Percentiles rank a stretch among this genome's conserved stretches.
These are phyloP conservation scores for Pseudogymnoascus sp. DNA, from an alignment of 2,329 filamentous ascomycete species.

Conservation along the genomic window DNA sequence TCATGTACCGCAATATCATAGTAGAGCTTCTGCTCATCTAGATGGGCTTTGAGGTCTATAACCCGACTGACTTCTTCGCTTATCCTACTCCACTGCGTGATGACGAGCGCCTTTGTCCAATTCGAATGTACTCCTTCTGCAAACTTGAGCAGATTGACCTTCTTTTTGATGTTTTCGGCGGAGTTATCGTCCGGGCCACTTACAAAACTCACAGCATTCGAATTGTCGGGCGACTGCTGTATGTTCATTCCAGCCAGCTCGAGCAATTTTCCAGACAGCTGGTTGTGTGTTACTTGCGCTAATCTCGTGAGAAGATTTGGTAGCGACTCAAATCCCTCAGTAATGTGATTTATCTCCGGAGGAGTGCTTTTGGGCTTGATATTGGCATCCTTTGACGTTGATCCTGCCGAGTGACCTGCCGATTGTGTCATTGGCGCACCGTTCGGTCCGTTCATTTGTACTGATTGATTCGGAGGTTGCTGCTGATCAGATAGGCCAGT, in stretches of 20 bases:
- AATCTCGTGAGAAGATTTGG: conserved; percentile 67
- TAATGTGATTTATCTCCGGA: conserved; percentile 61
- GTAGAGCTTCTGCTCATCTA: conserved; percentile 52
- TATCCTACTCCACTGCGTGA: conserved; percentile 82
- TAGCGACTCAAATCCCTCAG: conserved; percentile 67
- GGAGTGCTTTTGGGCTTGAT: conserved; percentile 49
- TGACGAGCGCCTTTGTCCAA: conserved; percentile 87
- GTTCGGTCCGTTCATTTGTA: conserved; percentile 23
- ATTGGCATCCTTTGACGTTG: conserved; percentile 21
- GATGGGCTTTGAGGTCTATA: conserved; percentile 75
- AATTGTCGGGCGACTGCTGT: conserved; percentile 43
- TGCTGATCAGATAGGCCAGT: conserved; percentile 12
- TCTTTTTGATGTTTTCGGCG: conserved; percentile 64
- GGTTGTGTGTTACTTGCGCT: conserved; percentile 75
- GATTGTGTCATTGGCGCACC: conserved; percentile 12
- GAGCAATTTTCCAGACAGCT: conserved; percentile 60
- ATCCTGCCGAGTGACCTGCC: conserved; percentile 14
- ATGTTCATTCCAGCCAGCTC: conserved; percentile 62
- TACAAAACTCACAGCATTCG: conserved; percentile 35
- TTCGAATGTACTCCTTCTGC: conserved; percentile 71
- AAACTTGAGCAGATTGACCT: conserved; percentile 65
- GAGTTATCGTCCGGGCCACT: conserved; percentile 46
- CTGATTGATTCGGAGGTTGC: conserved; percentile 24
- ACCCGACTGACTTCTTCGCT: conserved; percentile 72
- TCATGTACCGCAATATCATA: conserved; percentile 54